Conservation (phyloP, 1,284 basidiomycete genomes). For the Sphaerobolus stellatus region DNA sequence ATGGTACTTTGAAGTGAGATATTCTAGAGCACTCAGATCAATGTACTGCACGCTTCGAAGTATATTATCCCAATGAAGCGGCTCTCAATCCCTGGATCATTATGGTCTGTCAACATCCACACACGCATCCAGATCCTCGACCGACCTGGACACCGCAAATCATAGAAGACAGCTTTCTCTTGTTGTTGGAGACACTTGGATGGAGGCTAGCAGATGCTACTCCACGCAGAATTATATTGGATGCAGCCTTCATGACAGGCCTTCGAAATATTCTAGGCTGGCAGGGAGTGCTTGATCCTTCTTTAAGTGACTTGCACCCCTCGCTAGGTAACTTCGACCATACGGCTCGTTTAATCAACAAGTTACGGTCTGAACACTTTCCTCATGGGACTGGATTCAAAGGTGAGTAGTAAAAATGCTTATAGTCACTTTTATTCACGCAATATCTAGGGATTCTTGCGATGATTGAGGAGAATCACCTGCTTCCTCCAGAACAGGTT, state of each 20-base stretch:
- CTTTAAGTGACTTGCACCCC: conserved; percentile 25
- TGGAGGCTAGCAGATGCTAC: conserved; percentile 30
- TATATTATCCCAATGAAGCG: conserved; percentile 23
- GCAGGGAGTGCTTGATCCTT: conserved; percentile 1
- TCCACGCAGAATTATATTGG: conserved; percentile 21
- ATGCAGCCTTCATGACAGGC: conserved; percentile 23
- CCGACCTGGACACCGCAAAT: conserved; percentile 15
- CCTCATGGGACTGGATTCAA: conserved; percentile 26
- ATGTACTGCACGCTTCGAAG: conserved; percentile 19
- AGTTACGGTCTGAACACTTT: conserved; percentile 16
- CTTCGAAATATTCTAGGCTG: conserved; percentile 20
- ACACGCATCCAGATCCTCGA: conserved; percentile 16
- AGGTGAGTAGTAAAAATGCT: conserved; percentile 14
- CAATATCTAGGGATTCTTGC: not conserved
- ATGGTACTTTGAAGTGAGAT: conserved; percentile 16
- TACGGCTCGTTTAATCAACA: conserved; percentile 20
- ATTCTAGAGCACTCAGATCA: not conserved
- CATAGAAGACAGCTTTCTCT: conserved; percentile 3
- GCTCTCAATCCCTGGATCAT: conserved; percentile 16
- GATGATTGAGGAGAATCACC: not conserved
- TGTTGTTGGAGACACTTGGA: conserved; percentile 15
- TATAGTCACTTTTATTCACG: not conserved
- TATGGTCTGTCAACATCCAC: conserved; percentile 21
- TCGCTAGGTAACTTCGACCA: conserved; percentile 28
- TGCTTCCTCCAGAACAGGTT: not conserved